Evolutionary conservation across 345 rosid species (phyloP), one percentile per base, ranked within the genome.

Genomic region (Brassica juncea): DNA sequence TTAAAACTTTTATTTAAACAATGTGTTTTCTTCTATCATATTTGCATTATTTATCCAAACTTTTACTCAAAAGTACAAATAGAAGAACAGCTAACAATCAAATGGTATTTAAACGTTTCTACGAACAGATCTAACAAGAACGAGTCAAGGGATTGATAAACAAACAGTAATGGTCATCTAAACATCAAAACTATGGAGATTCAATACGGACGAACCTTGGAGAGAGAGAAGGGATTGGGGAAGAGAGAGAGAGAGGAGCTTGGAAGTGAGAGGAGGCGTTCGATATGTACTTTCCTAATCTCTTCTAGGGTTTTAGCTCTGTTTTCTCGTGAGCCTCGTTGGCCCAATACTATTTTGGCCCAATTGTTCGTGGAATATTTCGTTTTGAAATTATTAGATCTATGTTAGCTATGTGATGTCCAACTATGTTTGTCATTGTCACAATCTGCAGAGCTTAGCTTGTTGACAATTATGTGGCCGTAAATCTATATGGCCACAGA

Each of bases 401-500:
- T 19, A 19, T 19, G 21, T 19, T 19, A 19, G 21, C 21, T 19
- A 19, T 19, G 21, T 19, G 21, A 19, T 19, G 21, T 19, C 21
- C 21, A 19, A 19, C 21, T 19, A 19, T 19, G 21, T 19, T 19
- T 19, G 21, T 19, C 21, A 19, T 19, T 19, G 21, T 19, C 21
- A 19, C 21, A 19, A 19, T 19, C 21, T 19, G 21, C 21, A 19
- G 21, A 19, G 21, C 2, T 16, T 28, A 27, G 23, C 59, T 2
- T 19, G 3, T 6, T 28, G 8, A 75, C 5, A 32, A 47, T 42
- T 8, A 30, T 69, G 63, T 61, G 69, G 25, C 74, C 68, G 8
- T 21, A 19, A 32, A 70, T 62, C 31, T 23, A 23, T 34, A 15
- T 70, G 64, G 75, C 49, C 57, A 61, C 30, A 70, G 52, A 71